A percentile compares a stretch with the other conserved stretches of the same genome.
These are phyloP conservation scores for Melanogaster broomeanus DNA, from an alignment of 768 basidiomycete genomes.

Conservation along the genomic window DNA sequence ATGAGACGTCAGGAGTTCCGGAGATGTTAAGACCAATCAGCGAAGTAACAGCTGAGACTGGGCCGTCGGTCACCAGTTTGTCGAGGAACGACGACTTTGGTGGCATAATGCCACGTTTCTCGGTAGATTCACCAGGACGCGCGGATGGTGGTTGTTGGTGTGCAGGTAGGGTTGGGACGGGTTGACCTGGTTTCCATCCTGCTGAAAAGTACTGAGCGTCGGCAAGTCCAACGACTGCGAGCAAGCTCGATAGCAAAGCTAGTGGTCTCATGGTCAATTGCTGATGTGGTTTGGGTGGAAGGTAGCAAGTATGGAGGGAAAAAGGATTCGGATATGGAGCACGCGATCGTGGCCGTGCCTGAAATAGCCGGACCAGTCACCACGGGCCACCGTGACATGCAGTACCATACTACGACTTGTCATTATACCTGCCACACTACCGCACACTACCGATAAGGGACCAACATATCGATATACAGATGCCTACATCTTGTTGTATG, in stretches of 20 bases:
- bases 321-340: neutral
- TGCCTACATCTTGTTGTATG: no score
- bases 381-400: no score
- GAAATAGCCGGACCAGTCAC: no score
- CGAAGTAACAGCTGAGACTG: conserved; percentile 54
- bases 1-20: conserved; percentile 45
- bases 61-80: conserved; percentile 49
- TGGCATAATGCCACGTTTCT: conserved; percentile 17
- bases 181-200: conserved; percentile 82
- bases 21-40: conserved; percentile 73
- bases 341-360: neutral
- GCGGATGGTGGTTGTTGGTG: conserved; percentile 18
- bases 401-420: no score
- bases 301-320: neutral
- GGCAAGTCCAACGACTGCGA: conserved; percentile 17
- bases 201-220: conserved; percentile 75
- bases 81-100: conserved; percentile 29
- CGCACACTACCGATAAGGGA: no score
- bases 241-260: conserved; percentile 35
- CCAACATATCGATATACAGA: no score
- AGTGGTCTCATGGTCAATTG: conserved; percentile 49
- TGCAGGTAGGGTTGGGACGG: conserved; percentile 34
- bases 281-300: neutral
- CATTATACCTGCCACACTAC: no score
- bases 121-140: conserved; percentile 25